Percentiles rank a stretch among this genome's conserved stretches.
Evolutionary conservation across 345 rosid species (phyloP).

Genomic region (Eucalyptus brandiana): DNA sequence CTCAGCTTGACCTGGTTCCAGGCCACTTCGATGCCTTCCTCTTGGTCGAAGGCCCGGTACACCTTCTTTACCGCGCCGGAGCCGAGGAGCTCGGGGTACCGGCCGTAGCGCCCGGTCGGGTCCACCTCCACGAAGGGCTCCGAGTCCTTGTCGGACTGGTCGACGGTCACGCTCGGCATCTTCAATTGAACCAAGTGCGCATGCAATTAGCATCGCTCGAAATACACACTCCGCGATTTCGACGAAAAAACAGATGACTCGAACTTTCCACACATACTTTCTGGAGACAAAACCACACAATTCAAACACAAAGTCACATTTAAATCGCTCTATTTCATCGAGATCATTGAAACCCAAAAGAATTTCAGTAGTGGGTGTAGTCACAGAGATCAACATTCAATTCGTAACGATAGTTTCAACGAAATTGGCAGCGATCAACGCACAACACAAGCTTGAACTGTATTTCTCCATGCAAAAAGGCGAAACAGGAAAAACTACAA

Average conservation of each 20-base stretch:
- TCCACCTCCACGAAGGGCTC: constrained; percentile 69
- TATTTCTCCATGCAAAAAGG: neutral
- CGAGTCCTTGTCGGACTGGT: constrained; percentile 28
- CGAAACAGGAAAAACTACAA: neutral
- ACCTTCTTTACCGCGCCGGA: constrained; percentile 72
- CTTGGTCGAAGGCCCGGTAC: constrained; percentile 84
- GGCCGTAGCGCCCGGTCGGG: constrained; percentile 73
- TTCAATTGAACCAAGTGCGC: neutral
- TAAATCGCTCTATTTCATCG: neutral
- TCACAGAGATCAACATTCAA: neutral
- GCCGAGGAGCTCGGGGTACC: constrained; percentile 57
- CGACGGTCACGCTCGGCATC: constrained; percentile 41
- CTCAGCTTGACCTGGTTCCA: constrained; percentile 86
- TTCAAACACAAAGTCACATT: neutral
- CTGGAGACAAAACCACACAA: neutral
- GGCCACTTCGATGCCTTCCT: constrained; percentile 88
- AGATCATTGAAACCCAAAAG: neutral
- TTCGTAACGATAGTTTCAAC: neutral
- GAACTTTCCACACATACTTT: neutral
- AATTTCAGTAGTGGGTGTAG: neutral
- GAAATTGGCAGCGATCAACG: neutral
- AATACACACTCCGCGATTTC: neutral
- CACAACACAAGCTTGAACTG: neutral
- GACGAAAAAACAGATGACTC: neutral
- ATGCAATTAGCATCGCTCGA: neutral